Base-by-base conservation (phyloP, 495 filamentous ascomycete genomes). In the Tuber indicum region DNA sequence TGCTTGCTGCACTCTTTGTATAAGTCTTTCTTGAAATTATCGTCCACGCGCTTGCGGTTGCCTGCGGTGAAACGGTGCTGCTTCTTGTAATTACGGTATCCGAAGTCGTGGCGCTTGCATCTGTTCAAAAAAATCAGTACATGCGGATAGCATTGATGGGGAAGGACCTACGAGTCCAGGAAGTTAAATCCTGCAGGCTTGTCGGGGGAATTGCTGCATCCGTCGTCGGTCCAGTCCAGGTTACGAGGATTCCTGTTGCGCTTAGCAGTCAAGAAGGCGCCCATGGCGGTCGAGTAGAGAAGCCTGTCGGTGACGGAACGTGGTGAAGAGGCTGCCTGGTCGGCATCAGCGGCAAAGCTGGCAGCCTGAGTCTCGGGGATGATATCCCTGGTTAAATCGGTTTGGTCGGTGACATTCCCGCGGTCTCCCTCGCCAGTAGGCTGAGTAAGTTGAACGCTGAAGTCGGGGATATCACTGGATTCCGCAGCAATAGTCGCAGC, bases 81-180 rank as follows among this genome's bases (percentile, higher is more conserved):
- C 9, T 42, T 70, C 75, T 86, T 84, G 77, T 84, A 87, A 78
- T 88, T 88, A 7, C 82, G 77, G 75, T 87, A 88, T 0, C 86
- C 87, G 72, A 88, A 88, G 70, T 88, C 87, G 76, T 88, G 87
- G 32, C 87, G 84, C 69, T 86, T 49, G 84, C 87, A 88, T 32
- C 75, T 78, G 1, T 46, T 17, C 19, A 75, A 21, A 26, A 21
- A 26, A 9, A 26, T 58, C 26, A 41, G 70, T 41, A 49, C 72
- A 72, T 26, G 36, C 41, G 8, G 39, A 14, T 39, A 19, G 45
- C 23, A 71, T 3, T 79, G 49, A 23, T 58, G 80, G 0, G 79
- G 83, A 9, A 75, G 58, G 23, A 58, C n/a, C 10, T 58, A 58
- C 49, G 49, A 58, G 23, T 58, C 49, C 14, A 58, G 49, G 76